phyloP scores from a whole-genome alignment of 768 basidiomycete genomes.

The Chiua virens region DNA sequence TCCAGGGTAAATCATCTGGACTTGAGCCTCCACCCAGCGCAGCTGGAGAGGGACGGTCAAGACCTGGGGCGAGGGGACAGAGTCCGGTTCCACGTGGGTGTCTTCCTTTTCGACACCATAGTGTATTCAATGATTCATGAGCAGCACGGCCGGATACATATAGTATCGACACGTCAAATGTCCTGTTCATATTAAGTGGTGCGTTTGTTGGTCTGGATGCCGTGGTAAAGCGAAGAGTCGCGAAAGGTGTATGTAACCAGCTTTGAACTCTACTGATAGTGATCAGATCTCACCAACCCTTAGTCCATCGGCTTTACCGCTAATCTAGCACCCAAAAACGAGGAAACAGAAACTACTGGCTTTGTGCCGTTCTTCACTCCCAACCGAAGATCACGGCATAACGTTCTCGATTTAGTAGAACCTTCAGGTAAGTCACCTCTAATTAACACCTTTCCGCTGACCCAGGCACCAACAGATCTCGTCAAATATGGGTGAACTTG shows the following conservation, averaged over 20 bases:
- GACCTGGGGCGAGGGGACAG: conserved; percentile 51
- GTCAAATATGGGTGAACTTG: conserved; percentile 71
- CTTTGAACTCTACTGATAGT: neutral
- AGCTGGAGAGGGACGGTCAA: conserved; percentile 46
- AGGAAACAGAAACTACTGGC: conserved; percentile 36
- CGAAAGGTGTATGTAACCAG: conserved; percentile 70
- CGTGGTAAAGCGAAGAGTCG: conserved; percentile 74
- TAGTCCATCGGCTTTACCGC: conserved; percentile 91
- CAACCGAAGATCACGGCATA: conserved; percentile 55
- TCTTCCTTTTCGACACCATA: neutral
- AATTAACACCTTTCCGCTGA: neutral
- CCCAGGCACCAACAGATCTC: conserved; percentile 52
- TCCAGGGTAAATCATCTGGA: conserved; percentile 68
- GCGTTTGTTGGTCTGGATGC: conserved; percentile 92
- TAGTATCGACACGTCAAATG: conserved; percentile 84
- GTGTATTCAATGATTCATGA: neutral
- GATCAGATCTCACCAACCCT: neutral
- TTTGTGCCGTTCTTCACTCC: conserved; percentile 76
- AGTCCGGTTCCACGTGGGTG: conserved; percentile 29
- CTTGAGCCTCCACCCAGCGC: conserved; percentile 45
- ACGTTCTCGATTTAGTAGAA: conserved; percentile 68
- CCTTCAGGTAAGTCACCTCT: conserved; percentile 50
- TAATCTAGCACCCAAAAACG: conserved; percentile 40
- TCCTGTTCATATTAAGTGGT: conserved; percentile 93
- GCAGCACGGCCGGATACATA: conserved; percentile 65